Evolutionary conservation across 371 early-diverging fungal species (phyloP).

Genomic region (Thermomucor indicae-seudaticae): DNA sequence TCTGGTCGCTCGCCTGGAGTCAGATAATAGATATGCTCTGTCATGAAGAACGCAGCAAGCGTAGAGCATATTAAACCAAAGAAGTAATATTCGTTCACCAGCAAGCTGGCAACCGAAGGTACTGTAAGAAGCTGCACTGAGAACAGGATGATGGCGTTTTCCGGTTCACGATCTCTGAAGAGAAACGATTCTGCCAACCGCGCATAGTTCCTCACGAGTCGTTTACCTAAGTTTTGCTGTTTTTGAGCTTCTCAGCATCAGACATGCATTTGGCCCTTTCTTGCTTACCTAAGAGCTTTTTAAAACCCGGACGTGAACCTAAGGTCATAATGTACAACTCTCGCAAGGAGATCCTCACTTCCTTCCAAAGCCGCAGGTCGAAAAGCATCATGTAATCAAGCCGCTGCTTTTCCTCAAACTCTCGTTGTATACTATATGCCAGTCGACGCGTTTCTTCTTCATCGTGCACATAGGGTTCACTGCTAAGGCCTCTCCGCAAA

Average conservation of each 20-base stretch:
- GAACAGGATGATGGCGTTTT: conserved; percentile 83
- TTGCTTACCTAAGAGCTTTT: conserved; percentile 66
- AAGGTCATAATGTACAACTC: conserved; percentile 84
- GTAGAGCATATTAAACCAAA: conserved; percentile 66
- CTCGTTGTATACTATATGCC: conserved; percentile 8
- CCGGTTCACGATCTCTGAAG: conserved; percentile 81
- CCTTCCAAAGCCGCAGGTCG: conserved; percentile 88
- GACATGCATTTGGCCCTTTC: not conserved
- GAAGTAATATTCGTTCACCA: conserved; percentile 77
- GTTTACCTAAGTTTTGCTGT: conserved; percentile 22
- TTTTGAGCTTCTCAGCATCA: not conserved
- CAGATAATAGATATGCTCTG: conserved; percentile 38
- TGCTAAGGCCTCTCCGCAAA: not conserved
- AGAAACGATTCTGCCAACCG: conserved; percentile 71
- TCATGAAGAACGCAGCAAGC: conserved; percentile 64
- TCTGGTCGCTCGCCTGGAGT: conserved; percentile 28
- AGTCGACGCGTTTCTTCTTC: conserved; percentile 3
- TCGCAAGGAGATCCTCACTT: conserved; percentile 69
- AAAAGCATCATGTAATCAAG: conserved; percentile 81
- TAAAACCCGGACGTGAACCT: conserved; percentile 69
- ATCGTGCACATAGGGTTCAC: not conserved
- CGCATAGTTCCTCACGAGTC: conserved; percentile 78
- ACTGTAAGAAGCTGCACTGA: conserved; percentile 94
- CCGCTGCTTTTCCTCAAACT: conserved; percentile 51
- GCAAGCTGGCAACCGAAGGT: conserved; percentile 78